Base-by-base conservation (phyloP, 441 rosid genomes). In the Isatis lusitanica region DNA sequence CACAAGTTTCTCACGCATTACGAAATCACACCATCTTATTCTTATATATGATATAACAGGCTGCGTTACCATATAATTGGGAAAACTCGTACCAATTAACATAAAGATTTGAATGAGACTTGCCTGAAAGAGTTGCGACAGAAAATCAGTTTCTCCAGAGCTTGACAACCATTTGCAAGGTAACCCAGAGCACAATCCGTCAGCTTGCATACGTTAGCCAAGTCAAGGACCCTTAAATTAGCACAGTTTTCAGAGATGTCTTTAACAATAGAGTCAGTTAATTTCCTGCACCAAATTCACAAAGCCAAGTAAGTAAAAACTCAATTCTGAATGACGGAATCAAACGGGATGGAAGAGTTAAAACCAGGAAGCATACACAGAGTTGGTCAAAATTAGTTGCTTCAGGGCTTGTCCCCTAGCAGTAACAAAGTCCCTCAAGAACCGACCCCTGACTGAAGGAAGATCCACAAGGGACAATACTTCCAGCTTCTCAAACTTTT, bases 261-360 rank as follows among this genome's bases (percentile, higher is more conserved):
- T 87, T 87, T 93, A 76, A 89, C 17, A 65, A 88, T 88, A 73
- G 85, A 79, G 82, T 94, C 97, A 24, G 88, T 90, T 87, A 94
- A 76, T 59, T 85, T 88, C 87, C 99, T 90, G 86, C 84, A 83
- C 52, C 75, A 77, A 80, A 79, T 24, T 26, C 21, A 26, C 28
- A 26, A 26, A 26, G 28, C 2, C 28, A 26, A 26, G 4, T 26
- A 26, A 48, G 74, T 17, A 50, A 26, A 59, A 66, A 50, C 38
- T 28, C 30, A 56, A 52, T 52, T 51, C 44, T 21, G 28, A 46
- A 21, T 15, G 63, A 68, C 16, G 4, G 39, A 53, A 52, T 35
- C 60, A 26, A 66, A 60, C n/a, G 6, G 66, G 55, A 21, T 43
- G 57, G 43, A 63, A 58, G 57, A 63, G 57, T 50, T 55, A 63